Evolutionary conservation across 2,329 filamentous ascomycete species (phyloP).

Genomic region (Fusarium torreyae): DNA sequence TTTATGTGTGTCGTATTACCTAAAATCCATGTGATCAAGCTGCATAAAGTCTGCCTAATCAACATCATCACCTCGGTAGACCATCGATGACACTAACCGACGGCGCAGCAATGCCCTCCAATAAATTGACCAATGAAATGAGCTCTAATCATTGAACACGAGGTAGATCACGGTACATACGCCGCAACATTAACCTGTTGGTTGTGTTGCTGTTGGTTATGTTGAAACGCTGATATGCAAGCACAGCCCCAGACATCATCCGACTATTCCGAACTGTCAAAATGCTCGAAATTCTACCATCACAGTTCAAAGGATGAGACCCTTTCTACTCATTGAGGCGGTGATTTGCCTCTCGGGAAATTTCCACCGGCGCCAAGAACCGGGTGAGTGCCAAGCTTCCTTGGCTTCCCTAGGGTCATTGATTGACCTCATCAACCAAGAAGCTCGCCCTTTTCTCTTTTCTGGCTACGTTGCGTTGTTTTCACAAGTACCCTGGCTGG

Average conservation of each 20-base stretch:
- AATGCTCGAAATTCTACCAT: too few relatives aligned
- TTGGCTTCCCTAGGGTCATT: conserved; percentile 5
- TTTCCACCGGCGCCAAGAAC: conserved; percentile 17
- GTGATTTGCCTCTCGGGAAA: neutral
- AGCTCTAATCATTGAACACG: neutral
- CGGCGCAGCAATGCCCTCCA: neutral
- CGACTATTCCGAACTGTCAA: too few relatives aligned
- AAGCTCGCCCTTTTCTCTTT: neutral
- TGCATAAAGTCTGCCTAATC: neutral
- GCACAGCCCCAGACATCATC: neutral
- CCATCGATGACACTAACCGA: neutral
- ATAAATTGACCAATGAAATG: neutral
- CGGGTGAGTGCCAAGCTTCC: conserved; percentile 17
- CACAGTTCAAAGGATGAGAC: too few relatives aligned
- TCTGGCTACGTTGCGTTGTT: neutral
- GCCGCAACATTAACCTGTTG: too few relatives aligned
- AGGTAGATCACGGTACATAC: neutral
- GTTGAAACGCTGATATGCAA: neutral
- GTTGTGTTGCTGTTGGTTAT: neutral
- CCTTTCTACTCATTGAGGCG: too few relatives aligned
- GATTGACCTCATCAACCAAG: neutral
- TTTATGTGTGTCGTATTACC: neutral
- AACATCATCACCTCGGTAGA: neutral
- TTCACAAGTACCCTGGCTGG: neutral
- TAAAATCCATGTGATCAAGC: too few relatives aligned